A percentile compares a stretch with the other conserved stretches of the same genome.
These are phyloP conservation scores for Fusarium transvaalense DNA, from an alignment of 2,329 filamentous ascomycete species.

Conservation along the genomic window DNA sequence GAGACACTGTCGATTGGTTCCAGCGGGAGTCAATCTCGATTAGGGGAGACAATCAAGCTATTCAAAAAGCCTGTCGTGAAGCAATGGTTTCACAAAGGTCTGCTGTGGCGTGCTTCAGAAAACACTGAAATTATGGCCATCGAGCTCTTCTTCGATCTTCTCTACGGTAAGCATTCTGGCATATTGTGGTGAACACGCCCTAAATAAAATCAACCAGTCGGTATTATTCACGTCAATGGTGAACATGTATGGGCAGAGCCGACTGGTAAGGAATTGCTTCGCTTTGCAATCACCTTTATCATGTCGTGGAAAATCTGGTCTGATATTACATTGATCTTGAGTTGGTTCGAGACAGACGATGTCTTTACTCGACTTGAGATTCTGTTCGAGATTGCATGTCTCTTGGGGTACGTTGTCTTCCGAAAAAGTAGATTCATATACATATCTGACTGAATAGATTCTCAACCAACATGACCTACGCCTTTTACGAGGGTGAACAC, in stretches of 20 bases:
- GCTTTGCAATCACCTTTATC: constrained; percentile 71
- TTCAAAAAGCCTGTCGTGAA: constrained; percentile 71
- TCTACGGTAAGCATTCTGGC: constrained; percentile 58
- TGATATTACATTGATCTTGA: constrained; percentile 68
- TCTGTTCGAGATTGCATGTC: constrained; percentile 70
- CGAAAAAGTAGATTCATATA: not conserved
- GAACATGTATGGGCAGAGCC: constrained; percentile 70
- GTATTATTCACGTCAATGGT: constrained; percentile 73
- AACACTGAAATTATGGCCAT: constrained; percentile 72
- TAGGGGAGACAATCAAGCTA: constrained; percentile 63
- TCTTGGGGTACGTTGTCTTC: constrained; percentile 61
- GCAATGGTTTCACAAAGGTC: constrained; percentile 75
- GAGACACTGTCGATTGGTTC: constrained; percentile 46
- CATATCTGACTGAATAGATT: constrained; percentile 53
- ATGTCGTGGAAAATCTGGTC: constrained; percentile 75
- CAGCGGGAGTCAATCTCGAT: constrained; percentile 44
- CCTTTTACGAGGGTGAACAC: constrained; percentile 60
- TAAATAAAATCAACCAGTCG: constrained; percentile 54
- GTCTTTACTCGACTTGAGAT: constrained; percentile 69
- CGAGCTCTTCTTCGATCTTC: constrained; percentile 73
- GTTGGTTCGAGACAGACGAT: constrained; percentile 74
- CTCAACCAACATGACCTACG: constrained; percentile 72
- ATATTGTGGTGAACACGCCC: not conserved
- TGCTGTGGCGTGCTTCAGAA: constrained; percentile 71
- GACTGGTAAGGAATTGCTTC: constrained; percentile 66